These are phyloP conservation scores for Asclepias syriaca DNA, from an alignment of 257 asterid species.

Conservation along the genomic window DNA sequence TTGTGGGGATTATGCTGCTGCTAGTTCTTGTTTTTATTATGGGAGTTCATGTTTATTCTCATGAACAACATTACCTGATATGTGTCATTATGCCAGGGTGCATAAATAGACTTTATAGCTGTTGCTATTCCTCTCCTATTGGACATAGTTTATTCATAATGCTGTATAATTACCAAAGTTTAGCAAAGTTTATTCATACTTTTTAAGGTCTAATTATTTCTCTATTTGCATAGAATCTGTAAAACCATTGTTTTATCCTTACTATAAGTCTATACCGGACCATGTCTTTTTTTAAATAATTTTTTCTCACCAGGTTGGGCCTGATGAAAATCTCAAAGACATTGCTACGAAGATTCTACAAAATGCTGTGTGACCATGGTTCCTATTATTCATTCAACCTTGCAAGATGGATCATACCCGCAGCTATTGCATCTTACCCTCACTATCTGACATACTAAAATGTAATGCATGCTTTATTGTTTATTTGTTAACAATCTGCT, in stretches of 20 bases:
- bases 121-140: not conserved
- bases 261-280: not conserved
- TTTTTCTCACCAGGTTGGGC: constrained; percentile 63
- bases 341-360: constrained; percentile 74
- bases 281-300: constrained; percentile 4
- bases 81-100: not conserved
- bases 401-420: constrained; percentile 62
- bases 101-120: not conserved
- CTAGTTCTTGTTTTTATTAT: not conserved
- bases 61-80: not conserved
- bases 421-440: constrained; percentile 80
- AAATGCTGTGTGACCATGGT: constrained; percentile 63
- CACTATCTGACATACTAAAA: constrained; percentile 77
- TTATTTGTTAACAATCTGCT: not conserved
- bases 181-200: not conserved
- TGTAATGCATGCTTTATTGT: constrained; percentile 33
- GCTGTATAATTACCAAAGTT: not conserved
- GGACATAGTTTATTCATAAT: not conserved
- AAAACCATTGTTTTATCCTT: constrained; percentile 3
- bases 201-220: not conserved
- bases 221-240: not conserved
- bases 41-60: not conserved
- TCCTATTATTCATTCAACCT: constrained; percentile 69
- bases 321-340: constrained; percentile 79
- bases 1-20: not conserved